Base-by-base conservation (phyloP, 805 yeast species). In the Nematodospora valgi region DNA sequence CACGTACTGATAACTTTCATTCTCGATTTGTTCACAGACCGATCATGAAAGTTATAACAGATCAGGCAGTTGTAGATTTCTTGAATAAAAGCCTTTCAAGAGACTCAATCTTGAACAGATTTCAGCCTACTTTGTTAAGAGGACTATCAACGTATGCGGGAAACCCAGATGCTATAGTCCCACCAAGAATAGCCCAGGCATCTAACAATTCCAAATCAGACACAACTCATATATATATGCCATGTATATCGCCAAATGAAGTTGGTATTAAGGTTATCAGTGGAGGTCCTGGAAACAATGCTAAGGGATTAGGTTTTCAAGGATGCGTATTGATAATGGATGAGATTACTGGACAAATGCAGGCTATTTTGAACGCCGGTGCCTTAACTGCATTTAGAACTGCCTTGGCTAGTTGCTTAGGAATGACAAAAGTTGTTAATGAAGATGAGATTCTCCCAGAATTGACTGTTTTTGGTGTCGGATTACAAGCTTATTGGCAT, bases 401-500 rank as follows among this genome's bases (percentile, higher is more conserved):
- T 3, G 85, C 85, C 0, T 58, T 80, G 37, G 74, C 78, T 18
- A 69, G 77, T 18, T 62, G 72, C 5, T 49, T 78, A 13, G 74
- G 76, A 0, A 48, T 79, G 38, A 56, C 54, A 9, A 68, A 65
- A 38, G 45, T 52, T 0, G 40, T 54, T 4, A 40, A 42, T 1
- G 50, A 57, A 22, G 48, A 45, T 5, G 33, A 54, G 6, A 38
- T 62, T 9, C 42, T 58, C 13, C 55, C 58, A 0, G 54, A 50
- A 22, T 22, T 64, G 27, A 45, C 61, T 18, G 75, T 72, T 11
- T 76, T 74, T 49, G 87, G 86, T 1, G 74, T 74, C 19, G 87
- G 86, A 0, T 64, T 68, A 23, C 86, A 80, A 52, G 80, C 80
- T 0, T 69, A 65, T 42, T 80, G 87, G 87, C 86, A 80, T 49